These are phyloP conservation scores for Tricholoma sp. DNA, from an alignment of 768 basidiomycete genomes.

Conservation along the genomic window DNA sequence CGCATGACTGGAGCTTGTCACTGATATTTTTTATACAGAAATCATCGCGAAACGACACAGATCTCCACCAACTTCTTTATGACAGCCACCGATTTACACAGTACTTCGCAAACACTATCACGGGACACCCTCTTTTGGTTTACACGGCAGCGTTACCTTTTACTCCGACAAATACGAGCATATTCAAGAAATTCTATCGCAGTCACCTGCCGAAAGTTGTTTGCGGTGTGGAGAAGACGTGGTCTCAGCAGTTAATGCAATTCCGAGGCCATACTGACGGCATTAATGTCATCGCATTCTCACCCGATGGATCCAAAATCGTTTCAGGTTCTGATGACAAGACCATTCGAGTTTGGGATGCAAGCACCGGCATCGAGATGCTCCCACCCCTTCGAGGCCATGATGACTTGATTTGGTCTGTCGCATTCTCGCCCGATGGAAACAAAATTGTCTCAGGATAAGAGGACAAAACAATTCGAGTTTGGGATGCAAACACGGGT, in stretches of 20 bases:
- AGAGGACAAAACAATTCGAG: background rate
- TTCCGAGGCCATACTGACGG: conserved; percentile 12
- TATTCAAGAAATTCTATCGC: background rate
- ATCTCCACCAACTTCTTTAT: background rate
- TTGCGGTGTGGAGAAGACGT: background rate
- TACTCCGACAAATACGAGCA: background rate
- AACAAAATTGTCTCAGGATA: background rate
- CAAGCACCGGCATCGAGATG: too few relatives aligned
- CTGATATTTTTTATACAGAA: background rate
- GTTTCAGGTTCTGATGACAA: too few relatives aligned
- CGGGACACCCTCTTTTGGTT: background rate
- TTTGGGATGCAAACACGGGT: background rate
- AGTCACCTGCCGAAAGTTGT: background rate
- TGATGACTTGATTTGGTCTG: background rate
- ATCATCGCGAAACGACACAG: background rate
- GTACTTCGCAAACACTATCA: background rate
- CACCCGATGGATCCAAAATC: too few relatives aligned
- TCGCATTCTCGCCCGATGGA: background rate
- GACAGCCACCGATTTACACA: background rate
- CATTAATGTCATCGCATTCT: conserved; percentile 15
- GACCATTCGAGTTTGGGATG: too few relatives aligned
- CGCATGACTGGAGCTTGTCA: too few relatives aligned
- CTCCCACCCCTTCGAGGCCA: background rate
- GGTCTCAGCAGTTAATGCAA: background rate
- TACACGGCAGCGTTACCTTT: background rate